A percentile compares a stretch with the other conserved stretches of the same genome.
Evolutionary conservation across 225 moss, liverwort and hornwort genomes (phyloP).

Genomic region (Pseudoscleropodium purum): DNA sequence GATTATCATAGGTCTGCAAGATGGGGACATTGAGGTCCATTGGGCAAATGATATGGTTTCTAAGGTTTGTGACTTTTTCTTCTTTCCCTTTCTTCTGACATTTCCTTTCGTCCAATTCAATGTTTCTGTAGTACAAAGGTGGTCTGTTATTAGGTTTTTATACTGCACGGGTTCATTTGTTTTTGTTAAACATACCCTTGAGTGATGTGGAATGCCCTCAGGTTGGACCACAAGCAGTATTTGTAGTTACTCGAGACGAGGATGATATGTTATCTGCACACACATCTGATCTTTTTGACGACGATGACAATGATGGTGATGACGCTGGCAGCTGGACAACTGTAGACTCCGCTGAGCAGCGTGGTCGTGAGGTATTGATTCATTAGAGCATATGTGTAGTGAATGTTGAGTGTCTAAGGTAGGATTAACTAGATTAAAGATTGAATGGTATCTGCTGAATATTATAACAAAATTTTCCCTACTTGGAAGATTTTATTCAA

Average conservation of each 20-base stretch:
- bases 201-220: slow-evolving; percentile 16
- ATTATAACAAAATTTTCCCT: background rate
- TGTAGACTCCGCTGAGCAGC: slow-evolving; percentile 63
- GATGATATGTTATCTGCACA: slow-evolving; percentile 84
- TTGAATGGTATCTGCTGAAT: background rate
- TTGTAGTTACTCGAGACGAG: slow-evolving; percentile 82
- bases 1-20: slow-evolving; percentile 74
- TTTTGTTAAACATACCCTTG: background rate
- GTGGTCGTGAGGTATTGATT: slow-evolving; percentile 36
- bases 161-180: background rate
- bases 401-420: background rate
- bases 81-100: background rate
- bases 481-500: background rate
- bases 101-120: background rate
- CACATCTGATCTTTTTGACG: slow-evolving; percentile 78
- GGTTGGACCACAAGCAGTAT: slow-evolving; percentile 85
- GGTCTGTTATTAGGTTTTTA: background rate
- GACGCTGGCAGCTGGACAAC: slow-evolving; percentile 95
- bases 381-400: background rate
- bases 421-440: background rate
- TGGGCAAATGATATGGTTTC: slow-evolving; percentile 94
- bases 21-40: slow-evolving; percentile 92
- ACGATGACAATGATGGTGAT: slow-evolving; percentile 47
- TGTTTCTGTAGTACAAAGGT: background rate
- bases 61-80: slow-evolving; percentile 41